Base-by-base conservation (phyloP, 2,329 filamentous ascomycete genomes). In the Sporothrix brasiliensis region DNA sequence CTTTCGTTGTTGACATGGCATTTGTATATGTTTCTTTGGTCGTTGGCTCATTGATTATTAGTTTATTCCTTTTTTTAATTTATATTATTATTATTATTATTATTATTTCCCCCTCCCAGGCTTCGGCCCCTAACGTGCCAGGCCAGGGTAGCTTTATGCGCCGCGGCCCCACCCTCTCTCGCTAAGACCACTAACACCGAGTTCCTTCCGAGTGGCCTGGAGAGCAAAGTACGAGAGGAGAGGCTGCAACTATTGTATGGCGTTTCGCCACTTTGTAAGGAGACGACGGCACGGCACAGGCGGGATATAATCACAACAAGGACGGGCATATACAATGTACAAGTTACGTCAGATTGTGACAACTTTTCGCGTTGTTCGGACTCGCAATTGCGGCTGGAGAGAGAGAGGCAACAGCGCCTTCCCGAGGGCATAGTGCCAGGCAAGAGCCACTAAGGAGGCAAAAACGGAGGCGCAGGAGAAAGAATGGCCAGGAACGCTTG, bases 341-440 rank as follows among this genome's bases (percentile, higher is more conserved):
- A 21, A 21, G 24, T 24, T 34, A 58, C 54, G 27, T 61, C 34
- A 44, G 13, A 21, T 44, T 34, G 27, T 30, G 11, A 56, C 19
- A 19, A 16, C 44, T 16, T 49, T 49, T 34, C 6, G 34, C 34
- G 34, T 14, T 54, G 21, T 53, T 53, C 11, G 10, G 19, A 9
- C 7, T 41, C 56, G 56, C 41, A 60, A 60, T 21, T n/a, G 56
- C 30, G 56, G 56, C 54, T 60, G 30, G 56, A 60, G 34, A n/a
- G 4, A 19, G 19, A 7, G 34, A 7, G 34, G 34, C 56, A 30
- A 41, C 56, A 41, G n/a, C 34, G 34, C 34, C 34, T 34, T 5
- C 34, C 30, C 6, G 7, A 34, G 34, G 5, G 34, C 34, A 34
- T 34, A 44, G 56, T 19, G 34, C 56, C 34, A 61, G 56, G 56